Percentiles rank a stretch among this genome's conserved stretches.
Evolutionary conservation across 2,329 filamentous ascomycete species (phyloP).

Genomic region (Aspergillus cejpii): DNA sequence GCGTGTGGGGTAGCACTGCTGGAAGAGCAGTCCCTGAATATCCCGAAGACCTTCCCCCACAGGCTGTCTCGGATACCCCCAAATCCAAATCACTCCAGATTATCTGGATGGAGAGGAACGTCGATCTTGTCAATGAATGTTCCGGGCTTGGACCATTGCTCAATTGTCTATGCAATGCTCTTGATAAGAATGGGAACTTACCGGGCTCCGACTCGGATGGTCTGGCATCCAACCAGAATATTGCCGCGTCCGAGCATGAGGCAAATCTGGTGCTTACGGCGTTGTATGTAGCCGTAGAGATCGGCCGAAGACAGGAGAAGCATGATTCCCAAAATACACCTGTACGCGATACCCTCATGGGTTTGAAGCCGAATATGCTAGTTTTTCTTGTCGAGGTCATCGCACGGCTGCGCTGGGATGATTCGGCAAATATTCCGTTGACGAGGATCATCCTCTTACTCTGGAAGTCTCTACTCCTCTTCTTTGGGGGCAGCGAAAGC

Average conservation of each 20-base stretch:
- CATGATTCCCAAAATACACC: conserved; percentile 20
- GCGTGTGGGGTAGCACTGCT: conserved; percentile 64
- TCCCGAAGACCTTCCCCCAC: conserved; percentile 26
- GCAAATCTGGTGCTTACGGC: conserved; percentile 39
- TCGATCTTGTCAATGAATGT: conserved; percentile 34
- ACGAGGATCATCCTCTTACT: conserved; percentile 71
- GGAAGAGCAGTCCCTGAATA: conserved; percentile 37
- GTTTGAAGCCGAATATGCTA: conserved; percentile 60
- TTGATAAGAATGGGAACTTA: conserved; percentile 32
- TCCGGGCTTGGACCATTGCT: conserved; percentile 33
- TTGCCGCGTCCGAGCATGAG: conserved; percentile 36
- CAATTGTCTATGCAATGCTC: conserved; percentile 33
- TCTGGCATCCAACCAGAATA: conserved; percentile 27
- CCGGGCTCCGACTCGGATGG: conserved; percentile 21
- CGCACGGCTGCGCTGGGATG: conserved; percentile 65
- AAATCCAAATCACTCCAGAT: conserved; percentile 46
- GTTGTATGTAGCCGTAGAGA: conserved; percentile 41
- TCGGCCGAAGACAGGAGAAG: conserved; percentile 34
- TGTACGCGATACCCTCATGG: conserved; percentile 40
- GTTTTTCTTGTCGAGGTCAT: conserved; percentile 65
- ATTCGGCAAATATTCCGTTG: conserved; percentile 48
- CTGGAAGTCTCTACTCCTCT: conserved; percentile 84
- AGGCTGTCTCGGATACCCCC: conserved; percentile 37
- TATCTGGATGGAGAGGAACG: conserved; percentile 42
- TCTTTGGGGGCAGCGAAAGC: conserved; percentile 72